phyloP scores from a whole-genome alignment of 1,139 yeast species.

The Dujonia santamariae region DNA sequence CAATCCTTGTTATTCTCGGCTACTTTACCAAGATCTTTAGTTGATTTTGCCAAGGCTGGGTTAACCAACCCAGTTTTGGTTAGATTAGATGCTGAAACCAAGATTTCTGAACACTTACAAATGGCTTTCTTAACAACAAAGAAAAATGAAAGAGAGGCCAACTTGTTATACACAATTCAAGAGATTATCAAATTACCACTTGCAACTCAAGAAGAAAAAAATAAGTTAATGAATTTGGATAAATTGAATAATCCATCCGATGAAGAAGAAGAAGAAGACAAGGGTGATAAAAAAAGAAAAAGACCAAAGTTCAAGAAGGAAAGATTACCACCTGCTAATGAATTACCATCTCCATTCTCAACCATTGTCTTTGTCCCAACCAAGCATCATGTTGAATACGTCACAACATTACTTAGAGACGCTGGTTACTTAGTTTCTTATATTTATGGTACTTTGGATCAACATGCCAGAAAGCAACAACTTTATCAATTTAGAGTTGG shows the following conservation, averaged over 20 bases:
- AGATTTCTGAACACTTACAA: conserved; percentile 84
- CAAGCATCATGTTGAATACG: conserved; percentile 94
- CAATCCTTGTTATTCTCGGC: conserved; percentile 93
- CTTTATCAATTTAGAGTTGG: conserved; percentile 83
- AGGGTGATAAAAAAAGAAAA: conserved; percentile 31
- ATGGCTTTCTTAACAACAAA: conserved; percentile 85
- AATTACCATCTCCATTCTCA: conserved; percentile 77
- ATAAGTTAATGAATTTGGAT: conserved; percentile 48
- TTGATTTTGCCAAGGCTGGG: conserved; percentile 97
- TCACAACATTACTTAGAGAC: conserved; percentile 62
- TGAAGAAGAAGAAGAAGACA: conserved; percentile 39
- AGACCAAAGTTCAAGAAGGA: conserved; percentile 46
- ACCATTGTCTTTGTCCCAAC: conserved; percentile 96
- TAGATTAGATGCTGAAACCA: conserved; percentile 87
- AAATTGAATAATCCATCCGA: conserved; percentile 46
- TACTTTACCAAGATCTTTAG: conserved; percentile 86
- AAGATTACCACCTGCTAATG: conserved; percentile 74
- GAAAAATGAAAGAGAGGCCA: conserved; percentile 87
- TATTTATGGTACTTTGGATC: conserved; percentile 93
- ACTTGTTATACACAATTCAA: conserved; percentile 68
- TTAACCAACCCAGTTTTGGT: conserved; percentile 87
- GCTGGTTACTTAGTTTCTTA: conserved; percentile 87
- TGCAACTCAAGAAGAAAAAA: conserved; percentile 64
- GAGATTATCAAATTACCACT: conserved; percentile 83
- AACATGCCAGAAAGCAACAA: conserved; percentile 90